Base-by-base conservation (phyloP, 495 filamentous ascomycete genomes). In the Penicillium canescens region DNA sequence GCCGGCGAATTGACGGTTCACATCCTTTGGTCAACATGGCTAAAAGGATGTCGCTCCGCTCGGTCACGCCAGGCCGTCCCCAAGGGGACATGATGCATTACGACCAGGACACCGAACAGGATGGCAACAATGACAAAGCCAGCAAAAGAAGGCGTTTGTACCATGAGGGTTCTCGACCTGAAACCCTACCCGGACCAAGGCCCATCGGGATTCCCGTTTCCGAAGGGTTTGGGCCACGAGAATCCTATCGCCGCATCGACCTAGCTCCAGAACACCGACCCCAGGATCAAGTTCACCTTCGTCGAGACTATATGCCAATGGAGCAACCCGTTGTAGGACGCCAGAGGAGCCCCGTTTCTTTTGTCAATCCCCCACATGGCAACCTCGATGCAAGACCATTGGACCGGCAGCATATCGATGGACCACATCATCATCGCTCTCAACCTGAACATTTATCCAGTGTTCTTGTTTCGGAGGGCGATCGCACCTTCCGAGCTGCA, bases 31-130 rank as follows among this genome's bases (percentile, higher is more conserved):
- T 70, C 11, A 54, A 60, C 24, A 57, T 73, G 54, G 54, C 68
- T 14, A 61, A 65, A 44, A 65, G 59, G 57, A 76, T 74, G 65
- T 65, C 64, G 18, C 66, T 74, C 31, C 70, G 70, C 37, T 72
- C 70, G 28, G 60, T 70, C 54, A 74, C 73, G 38, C 71, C 71
- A 36, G 52, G 54, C 33, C 61, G 48, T 28, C 36, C 50, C n/a
- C 55, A 56, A 56, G 52, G 57, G 60, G 33, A 54, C 12, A 42
- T 42, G 42, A 42, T 41, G 37, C 54, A 47, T 52, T 54, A 58
- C n/a, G 18, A 36, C 35, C 46, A 49, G 39, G 46, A 21, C 10
- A 36, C 41, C 16, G 45, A 39, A 21, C 48, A 46, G 31, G 60
- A 62, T 18, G 45, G 54, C 24, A 42, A 48, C 26, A 59, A 61